Conservation (phyloP, 2,329 filamentous ascomycete genomes). For the Phyllosticta paracitricarpa region DNA sequence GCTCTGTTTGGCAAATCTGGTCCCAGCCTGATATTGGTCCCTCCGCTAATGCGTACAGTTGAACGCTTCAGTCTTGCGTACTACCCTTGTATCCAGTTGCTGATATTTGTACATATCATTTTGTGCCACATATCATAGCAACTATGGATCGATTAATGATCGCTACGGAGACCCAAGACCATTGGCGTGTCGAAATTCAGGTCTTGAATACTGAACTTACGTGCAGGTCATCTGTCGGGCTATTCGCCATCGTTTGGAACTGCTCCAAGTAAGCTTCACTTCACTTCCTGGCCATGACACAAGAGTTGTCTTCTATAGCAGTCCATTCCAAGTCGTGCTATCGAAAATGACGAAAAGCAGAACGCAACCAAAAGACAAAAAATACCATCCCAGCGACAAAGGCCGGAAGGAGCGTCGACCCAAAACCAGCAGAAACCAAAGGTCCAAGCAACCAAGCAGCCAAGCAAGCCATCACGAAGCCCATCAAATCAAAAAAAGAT, state of each 20-base stretch:
- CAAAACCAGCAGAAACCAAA: background rate
- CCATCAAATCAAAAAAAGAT: background rate
- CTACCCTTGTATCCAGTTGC: background rate
- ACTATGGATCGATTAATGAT: background rate
- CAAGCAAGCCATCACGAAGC: background rate
- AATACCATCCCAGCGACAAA: background rate
- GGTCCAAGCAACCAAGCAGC: background rate
- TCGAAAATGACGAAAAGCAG: background rate
- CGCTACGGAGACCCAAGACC: background rate
- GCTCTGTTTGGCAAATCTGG: background rate
- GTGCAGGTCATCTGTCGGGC: background rate
- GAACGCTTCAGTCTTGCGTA: background rate
- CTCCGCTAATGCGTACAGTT: background rate
- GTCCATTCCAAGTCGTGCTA: background rate
- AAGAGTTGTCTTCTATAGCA: background rate
- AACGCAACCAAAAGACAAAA: background rate
- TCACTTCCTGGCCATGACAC: background rate
- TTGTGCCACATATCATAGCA: background rate
- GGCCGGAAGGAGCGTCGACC: background rate
- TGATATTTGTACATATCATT: background rate
- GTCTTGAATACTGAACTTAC: background rate
- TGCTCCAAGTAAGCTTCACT: background rate
- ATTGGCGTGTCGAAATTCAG: background rate
- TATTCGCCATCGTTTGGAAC: background rate
- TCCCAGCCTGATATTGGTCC: background rate